Base-by-base conservation (phyloP, 2,329 filamentous ascomycete species). In the Trichoderma breve region DNA sequence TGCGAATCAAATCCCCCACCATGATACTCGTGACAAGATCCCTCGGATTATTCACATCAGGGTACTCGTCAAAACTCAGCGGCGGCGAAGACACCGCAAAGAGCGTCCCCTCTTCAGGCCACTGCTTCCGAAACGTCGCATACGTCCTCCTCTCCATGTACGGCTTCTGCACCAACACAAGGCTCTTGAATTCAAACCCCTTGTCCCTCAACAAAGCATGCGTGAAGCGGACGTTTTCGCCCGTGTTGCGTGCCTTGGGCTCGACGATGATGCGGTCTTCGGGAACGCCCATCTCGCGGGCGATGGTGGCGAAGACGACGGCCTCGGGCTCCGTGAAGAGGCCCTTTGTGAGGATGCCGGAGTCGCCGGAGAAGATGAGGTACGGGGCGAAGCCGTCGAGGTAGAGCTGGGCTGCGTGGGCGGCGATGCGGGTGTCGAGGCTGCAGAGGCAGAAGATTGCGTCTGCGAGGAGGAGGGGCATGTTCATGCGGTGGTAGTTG, bases 71-170 rank as follows among this genome's bases (percentile, higher is more conserved):
- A 76, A 83, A 85, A 3, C 71, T 73, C 39, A 84, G 71, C 66
- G 77, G 76, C 26, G 83, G 83, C 28, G 82, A 83, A 12, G 84
- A 83, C 7, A 86, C 83, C 1, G 76, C 77, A 43, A 85, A 83
- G 5, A 74, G 72, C 1, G 79, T 77, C 32, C 39, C 70, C 21
- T 74, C 70, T 21, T 80, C 81, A 0, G 83, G 83, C 84, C 84
- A 85, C 77, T 85, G 84, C 77, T 81, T 83, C 72, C 78, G 78
- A 72, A 85, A 85, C 0, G 84, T 86, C 1, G 84, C 84, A 55
- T 81, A 85, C 5, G 83, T 84, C 6, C 84, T 76, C 39, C 84
- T 76, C 76, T 85, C 83, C 84, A 85, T 86, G 72, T 85, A 85
- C 28, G 83, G 84, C 76, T 85, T 86, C 75, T 86, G 84, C 9